A percentile compares a stretch with the other conserved stretches of the same genome.
Conservation (phyloP, 345 rosid species). For the Camelina sativa region DNA sequence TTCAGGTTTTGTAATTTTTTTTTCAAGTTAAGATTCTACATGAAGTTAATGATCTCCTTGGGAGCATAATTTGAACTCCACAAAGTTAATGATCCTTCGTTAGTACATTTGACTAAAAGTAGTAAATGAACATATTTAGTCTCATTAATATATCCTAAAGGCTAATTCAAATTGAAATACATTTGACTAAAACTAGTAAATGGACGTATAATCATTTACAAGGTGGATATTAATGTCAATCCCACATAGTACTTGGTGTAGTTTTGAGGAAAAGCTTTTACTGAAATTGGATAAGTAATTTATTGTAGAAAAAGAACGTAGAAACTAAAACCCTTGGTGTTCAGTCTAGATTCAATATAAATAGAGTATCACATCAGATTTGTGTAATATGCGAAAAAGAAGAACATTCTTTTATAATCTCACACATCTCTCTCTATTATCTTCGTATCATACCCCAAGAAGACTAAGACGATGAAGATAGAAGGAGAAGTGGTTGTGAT, state of each 20-base stretch:
- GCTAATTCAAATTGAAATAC: too few relatives aligned
- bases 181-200: too few relatives aligned
- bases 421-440: slow-evolving; percentile 24
- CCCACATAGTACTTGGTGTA: background rate
- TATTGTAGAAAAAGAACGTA: background rate
- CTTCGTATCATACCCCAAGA: slow-evolving; percentile 44
- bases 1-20: background rate
- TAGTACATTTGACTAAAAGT: too few relatives aligned
- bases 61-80: slow-evolving; percentile 5
- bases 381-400: slow-evolving; percentile 12
- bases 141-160: too few relatives aligned
- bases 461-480: slow-evolving; percentile 44
- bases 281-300: background rate
- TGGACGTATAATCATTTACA: background rate
- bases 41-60: slow-evolving; percentile 39
- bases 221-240: background rate
- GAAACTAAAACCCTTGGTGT: background rate
- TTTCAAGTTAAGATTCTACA: slow-evolving; percentile 16
- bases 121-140: too few relatives aligned
- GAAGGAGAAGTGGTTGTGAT: slow-evolving; percentile 63
- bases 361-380: background rate
- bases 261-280: background rate
- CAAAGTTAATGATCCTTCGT: too few relatives aligned
- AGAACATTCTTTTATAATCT: slow-evolving; percentile 30
- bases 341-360: background rate